A percentile compares a stretch with the other conserved stretches of the same genome.
Conservation (phyloP, 106 monocot species). For the Platanthera guangdongensis region DNA sequence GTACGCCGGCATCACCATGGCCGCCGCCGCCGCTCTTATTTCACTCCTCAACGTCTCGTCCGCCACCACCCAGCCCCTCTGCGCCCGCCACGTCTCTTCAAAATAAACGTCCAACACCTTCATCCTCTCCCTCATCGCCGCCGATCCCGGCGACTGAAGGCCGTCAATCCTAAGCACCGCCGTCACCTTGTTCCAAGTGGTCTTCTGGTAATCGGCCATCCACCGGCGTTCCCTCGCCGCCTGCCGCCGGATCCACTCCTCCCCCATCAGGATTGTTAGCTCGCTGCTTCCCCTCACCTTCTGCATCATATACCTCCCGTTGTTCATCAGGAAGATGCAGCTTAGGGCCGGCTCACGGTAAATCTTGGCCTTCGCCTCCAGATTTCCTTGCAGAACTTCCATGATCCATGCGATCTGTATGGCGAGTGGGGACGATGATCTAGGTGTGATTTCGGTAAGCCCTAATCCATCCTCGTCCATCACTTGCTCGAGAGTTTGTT, state of each 20-base stretch:
- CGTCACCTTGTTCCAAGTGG: conserved; percentile 58
- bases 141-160: neutral
- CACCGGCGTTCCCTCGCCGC: conserved; percentile 40
- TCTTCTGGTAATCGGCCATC: conserved; percentile 49
- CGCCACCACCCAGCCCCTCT: conserved; percentile 30
- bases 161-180: conserved; percentile 26
- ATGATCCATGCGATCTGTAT: conserved; percentile 76
- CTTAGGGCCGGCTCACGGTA: conserved; percentile 42
- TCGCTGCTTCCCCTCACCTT: conserved; percentile 63
- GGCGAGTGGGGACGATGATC: conserved; percentile 43
- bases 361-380: conserved; percentile 57
- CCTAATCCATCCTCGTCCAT: conserved; percentile 49
- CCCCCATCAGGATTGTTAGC: conserved; percentile 54
- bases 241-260: conserved; percentile 66
- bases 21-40: conserved; percentile 16
- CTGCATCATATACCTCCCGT: conserved; percentile 74
- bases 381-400: conserved; percentile 57
- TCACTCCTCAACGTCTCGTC: conserved; percentile 33
- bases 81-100: conserved; percentile 27
- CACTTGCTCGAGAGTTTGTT: conserved; percentile 62
- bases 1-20: conserved; percentile 17
- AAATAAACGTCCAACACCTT: conserved; percentile 18
- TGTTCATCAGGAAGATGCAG: conserved; percentile 72
- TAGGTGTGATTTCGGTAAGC: conserved; percentile 22
- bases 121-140: conserved; percentile 13